phyloP scores from a whole-genome alignment of 148 eudicot genomes.

The Nepenthes gracilis region DNA sequence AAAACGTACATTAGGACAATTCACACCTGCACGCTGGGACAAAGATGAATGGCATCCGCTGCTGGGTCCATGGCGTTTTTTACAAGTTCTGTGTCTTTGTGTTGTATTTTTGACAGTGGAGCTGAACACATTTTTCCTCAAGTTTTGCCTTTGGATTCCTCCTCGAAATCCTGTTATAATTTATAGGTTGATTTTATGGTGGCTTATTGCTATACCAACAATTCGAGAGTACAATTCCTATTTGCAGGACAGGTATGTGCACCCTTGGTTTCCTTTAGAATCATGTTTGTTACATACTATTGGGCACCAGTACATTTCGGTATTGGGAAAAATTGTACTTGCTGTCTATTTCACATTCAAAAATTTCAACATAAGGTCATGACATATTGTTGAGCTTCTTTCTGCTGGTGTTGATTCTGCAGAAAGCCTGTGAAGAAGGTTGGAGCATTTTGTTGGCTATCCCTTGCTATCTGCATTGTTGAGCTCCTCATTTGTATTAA shows the following conservation, averaged over 20 bases:
- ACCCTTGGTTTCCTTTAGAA: not conserved
- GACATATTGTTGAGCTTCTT: not conserved
- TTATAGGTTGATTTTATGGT: slow-evolving; percentile 89
- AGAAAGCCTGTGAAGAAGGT: slow-evolving; percentile 85
- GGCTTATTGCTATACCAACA: slow-evolving; percentile 95
- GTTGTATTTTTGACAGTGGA: slow-evolving; percentile 82
- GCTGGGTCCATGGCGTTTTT: slow-evolving; percentile 90
- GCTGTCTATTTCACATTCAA: too few relatives aligned
- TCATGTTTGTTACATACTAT: not conserved
- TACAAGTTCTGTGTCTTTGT: slow-evolving; percentile 84
- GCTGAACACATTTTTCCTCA: slow-evolving; percentile 91
- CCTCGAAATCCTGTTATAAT: slow-evolving; percentile 80
- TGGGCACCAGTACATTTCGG: too few relatives aligned
- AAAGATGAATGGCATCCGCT: slow-evolving; percentile 99
- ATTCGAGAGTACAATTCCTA: slow-evolving; percentile 95
- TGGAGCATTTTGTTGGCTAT: slow-evolving; percentile 95
- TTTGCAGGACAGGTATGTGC: slow-evolving; percentile 69
- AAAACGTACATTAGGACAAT: slow-evolving; percentile 85
- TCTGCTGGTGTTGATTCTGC: not conserved
- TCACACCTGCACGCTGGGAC: slow-evolving; percentile 98
- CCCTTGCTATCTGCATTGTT: slow-evolving; percentile 86
- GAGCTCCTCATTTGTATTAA: slow-evolving; percentile 92
- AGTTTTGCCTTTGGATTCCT: slow-evolving; percentile 97
- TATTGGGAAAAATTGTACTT: too few relatives aligned
- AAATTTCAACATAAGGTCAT: not conserved